Conservation (phyloP, 2,329 filamentous ascomycete species). For the Thielaviopsis ethacetica region DNA sequence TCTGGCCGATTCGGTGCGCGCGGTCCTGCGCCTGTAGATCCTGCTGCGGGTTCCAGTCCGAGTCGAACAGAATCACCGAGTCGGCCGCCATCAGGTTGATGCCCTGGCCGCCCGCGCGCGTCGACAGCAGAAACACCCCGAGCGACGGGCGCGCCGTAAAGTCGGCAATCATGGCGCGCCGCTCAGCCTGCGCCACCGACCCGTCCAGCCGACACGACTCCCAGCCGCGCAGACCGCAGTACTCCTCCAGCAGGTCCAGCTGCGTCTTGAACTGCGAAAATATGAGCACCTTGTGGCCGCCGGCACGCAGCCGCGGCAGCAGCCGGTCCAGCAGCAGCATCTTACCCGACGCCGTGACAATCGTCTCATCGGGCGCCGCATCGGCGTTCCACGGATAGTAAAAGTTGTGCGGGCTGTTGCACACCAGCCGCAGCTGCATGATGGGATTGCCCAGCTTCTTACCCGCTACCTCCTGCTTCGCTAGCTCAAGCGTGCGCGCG, state of each 20-base stretch:
- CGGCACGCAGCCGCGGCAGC: constrained; percentile 54
- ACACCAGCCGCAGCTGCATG: constrained; percentile 80
- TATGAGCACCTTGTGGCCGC: constrained; percentile 79
- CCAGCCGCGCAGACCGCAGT: constrained; percentile 70
- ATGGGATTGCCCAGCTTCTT: constrained; percentile 91
- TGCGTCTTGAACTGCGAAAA: constrained; percentile 96
- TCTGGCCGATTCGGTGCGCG: constrained; percentile 88
- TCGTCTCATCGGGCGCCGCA: constrained; percentile 53
- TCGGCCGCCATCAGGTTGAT: constrained; percentile 89
- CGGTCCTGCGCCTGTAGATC: constrained; percentile 94
- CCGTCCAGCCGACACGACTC: constrained; percentile 82
- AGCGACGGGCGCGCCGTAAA: constrained; percentile 52
- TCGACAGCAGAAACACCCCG: constrained; percentile 76
- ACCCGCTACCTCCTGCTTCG: constrained; percentile 70
- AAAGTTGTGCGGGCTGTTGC: constrained; percentile 91
- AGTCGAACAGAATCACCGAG: constrained; percentile 82
- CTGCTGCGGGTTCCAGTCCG: constrained; percentile 88
- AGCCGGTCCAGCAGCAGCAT: constrained; percentile 88
- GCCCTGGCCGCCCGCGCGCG: constrained; percentile 80
- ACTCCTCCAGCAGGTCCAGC: constrained; percentile 78
- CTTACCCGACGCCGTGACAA: constrained; percentile 81
- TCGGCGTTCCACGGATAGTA: constrained; percentile 71
- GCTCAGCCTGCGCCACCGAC: constrained; percentile 57
- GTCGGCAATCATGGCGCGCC: constrained; percentile 51
- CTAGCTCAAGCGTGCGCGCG: constrained; percentile 54